A percentile compares a stretch with the other conserved stretches of the same genome.
These are phyloP conservation scores for Lepidium didymum DNA, from an alignment of 345 rosid genomes.

Conservation along the genomic window DNA sequence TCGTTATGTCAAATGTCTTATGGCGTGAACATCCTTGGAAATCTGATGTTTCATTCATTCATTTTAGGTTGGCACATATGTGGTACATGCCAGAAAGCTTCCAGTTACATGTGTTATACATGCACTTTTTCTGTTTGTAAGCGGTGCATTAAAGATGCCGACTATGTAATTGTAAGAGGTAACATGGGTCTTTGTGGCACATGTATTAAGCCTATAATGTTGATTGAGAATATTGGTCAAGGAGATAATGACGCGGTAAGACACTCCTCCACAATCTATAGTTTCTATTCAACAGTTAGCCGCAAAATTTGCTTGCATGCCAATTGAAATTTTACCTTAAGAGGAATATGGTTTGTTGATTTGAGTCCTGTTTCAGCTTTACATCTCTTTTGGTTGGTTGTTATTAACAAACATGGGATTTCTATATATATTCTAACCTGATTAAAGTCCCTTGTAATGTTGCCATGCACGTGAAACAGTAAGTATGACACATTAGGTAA, in stretches of 20 bases:
- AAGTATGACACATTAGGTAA: background rate
- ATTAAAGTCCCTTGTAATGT: background rate
- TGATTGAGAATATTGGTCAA: constrained; percentile 59
- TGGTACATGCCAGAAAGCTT: constrained; percentile 70
- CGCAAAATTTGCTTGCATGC: background rate
- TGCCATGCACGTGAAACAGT: constrained; percentile 4
- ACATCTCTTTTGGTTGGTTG: background rate
- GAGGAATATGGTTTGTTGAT: constrained; percentile 9
- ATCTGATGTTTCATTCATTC: constrained; percentile 2
- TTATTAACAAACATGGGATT: background rate
- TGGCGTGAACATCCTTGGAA: background rate
- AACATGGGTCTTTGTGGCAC: constrained; percentile 89
- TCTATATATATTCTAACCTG: background rate
- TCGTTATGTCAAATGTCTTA: background rate
- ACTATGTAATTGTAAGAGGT: constrained; percentile 67
- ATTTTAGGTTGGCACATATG: constrained; percentile 95
- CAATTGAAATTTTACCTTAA: background rate
- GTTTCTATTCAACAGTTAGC: background rate
- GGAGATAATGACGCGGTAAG: constrained; percentile 64
- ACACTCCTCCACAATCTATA: background rate
- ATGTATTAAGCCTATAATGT: constrained; percentile 80
- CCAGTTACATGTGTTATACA: constrained; percentile 89
- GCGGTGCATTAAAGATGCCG: constrained; percentile 82
- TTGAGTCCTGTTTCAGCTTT: background rate
- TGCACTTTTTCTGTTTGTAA: constrained; percentile 96